Evolutionary conservation across 148 eudicot species (phyloP), one percentile per base, ranked within the genome.

Genomic region (Camellia lanceoleosa): DNA sequence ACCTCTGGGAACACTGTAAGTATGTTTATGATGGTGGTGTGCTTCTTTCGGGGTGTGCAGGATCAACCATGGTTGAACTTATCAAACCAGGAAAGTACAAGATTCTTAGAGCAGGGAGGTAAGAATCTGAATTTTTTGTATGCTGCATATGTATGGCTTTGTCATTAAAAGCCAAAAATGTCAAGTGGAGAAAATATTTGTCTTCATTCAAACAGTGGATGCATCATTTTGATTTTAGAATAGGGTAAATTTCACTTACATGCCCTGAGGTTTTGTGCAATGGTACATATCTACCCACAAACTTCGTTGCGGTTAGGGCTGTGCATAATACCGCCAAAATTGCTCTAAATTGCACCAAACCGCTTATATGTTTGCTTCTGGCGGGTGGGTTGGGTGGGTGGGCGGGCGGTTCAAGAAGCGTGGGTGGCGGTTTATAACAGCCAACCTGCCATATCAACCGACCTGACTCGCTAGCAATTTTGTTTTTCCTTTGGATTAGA

Each of bases 41-140:
- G 58, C 95, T 96, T 83, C 98, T 98, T 60, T 85, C 83, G 18
- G 97, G 95, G 41, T 94, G 92, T 42, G 98, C 98, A 42, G 98
- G 99, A 85, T 96, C 98, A 78, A 96, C 97, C 1, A 80, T 96
- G 47, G 98, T 96, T 64, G 94, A 89, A 79, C 90, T 96, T 81
- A 88, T 91, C 5, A 77, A n/a, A 77, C 84, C 85, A 9, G 94
- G 99, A 70, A 82, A 68, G 54, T 93, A 89, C 82, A 91, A 86
- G 88, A 96, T 96, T 71, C 81, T 92, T 63, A 88, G 98, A 81
- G 85, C 90, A 44, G 98, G 99, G 75, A 93, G 99, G 99, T 96
- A 85, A 79, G 85, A n/a, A 16, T 44, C 41, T 8, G 18, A 73
- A 16, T 47, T 10, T 62, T 11, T 18, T 38, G 0, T 14, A n/a